A percentile compares a stretch with the other conserved stretches of the same genome.
phyloP scores from a whole-genome alignment of 805 yeast genomes.

The Jamesozyma hellenica region DNA sequence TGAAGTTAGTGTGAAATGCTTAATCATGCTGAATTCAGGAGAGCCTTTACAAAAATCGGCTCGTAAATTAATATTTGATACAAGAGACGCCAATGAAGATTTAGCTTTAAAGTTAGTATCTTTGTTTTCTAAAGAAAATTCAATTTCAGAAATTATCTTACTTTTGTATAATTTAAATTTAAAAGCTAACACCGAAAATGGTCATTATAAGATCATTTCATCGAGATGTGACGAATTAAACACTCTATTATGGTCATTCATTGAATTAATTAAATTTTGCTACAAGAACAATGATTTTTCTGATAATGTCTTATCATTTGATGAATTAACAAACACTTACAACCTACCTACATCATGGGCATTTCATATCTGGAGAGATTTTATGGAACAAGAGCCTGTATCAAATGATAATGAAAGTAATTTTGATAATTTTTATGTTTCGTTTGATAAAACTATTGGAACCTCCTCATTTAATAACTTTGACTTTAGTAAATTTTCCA shows the following conservation, averaged over 20 bases:
- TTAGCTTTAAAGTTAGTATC: slow-evolving; percentile 45
- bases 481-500: slow-evolving; percentile 26
- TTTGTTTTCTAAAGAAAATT: slow-evolving; percentile 35
- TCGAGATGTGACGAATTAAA: slow-evolving; percentile 62
- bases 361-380: slow-evolving; percentile 66
- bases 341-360: slow-evolving; percentile 52
- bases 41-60: slow-evolving; percentile 45
- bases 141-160: slow-evolving; percentile 55
- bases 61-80: slow-evolving; percentile 42
- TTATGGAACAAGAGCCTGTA: slow-evolving; percentile 22
- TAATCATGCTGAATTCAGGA: slow-evolving; percentile 57
- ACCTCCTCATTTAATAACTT: slow-evolving; percentile 11
- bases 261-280: slow-evolving; percentile 48
- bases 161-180: slow-evolving; percentile 43
- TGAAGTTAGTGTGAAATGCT: slow-evolving; percentile 57
- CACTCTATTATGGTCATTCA: slow-evolving; percentile 55
- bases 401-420: neutral
- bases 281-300: slow-evolving; percentile 28
- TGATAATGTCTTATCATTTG: slow-evolving; percentile 33
- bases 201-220: slow-evolving; percentile 63
- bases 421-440: slow-evolving; percentile 1
- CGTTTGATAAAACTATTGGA: slow-evolving; percentile 6
- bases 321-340: slow-evolving; percentile 34
- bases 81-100: slow-evolving; percentile 37
- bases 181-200: slow-evolving; percentile 31